Evolutionary conservation across 2,329 filamentous ascomycete species (phyloP).

Genomic region (Fusarium pseudograminearum): DNA sequence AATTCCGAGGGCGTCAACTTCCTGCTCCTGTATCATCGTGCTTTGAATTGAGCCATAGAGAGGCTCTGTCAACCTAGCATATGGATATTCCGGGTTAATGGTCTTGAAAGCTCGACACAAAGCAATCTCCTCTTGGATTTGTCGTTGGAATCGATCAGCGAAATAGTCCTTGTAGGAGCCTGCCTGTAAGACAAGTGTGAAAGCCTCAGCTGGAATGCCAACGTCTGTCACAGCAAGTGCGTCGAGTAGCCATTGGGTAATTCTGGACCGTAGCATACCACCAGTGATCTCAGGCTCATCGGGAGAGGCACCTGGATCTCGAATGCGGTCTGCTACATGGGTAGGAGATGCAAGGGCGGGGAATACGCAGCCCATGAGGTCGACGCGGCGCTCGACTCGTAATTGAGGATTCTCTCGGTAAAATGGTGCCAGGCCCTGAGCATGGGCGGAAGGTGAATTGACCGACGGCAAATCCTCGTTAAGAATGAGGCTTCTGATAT

Average conservation of each 20-base stretch:
- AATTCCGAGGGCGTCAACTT: accelerated
- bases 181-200: slow-evolving; percentile 4
- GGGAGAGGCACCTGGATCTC: neutral
- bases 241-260: slow-evolving; percentile 8
- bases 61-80: neutral
- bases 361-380: neutral
- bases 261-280: neutral
- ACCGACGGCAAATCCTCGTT: slow-evolving; percentile 11
- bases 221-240: neutral
- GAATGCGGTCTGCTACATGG: accelerated
- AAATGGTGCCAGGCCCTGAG: slow-evolving; percentile 2
- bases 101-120: accelerated
- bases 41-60: neutral
- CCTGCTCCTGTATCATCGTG: accelerated
- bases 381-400: slow-evolving; percentile 16
- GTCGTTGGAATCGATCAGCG: neutral
- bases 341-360: neutral
- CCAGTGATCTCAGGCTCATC: accelerated
- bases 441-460: neutral
- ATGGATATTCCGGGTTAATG: neutral
- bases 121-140: neutral
- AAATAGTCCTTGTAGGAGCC: neutral
- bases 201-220: neutral
- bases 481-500: neutral
- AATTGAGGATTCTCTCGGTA: slow-evolving; percentile 24